Evolutionary conservation across 495 filamentous ascomycete genomes (phyloP), one percentile per base, ranked within the genome.

Genomic region (Thozetella sp.): DNA sequence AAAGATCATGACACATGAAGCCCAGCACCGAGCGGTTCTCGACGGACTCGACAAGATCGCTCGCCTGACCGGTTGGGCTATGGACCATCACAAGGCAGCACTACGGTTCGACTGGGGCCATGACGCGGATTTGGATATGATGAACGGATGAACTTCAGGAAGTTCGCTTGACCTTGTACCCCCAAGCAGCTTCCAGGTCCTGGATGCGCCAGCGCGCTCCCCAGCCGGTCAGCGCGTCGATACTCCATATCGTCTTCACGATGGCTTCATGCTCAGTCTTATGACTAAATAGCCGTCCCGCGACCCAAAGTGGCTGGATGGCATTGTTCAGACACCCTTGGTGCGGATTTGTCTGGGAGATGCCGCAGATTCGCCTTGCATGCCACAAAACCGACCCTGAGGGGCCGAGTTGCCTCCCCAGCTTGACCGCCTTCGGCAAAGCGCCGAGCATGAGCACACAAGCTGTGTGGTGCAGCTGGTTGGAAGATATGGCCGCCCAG

Each of bases 281-380:
- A 46, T 64, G 62, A 26, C 40, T 56, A 2, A 64, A 37, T 1
- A 62, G n/a, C 30, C 54, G 55, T 10, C 62, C 62, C n/a, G 62
- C 62, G 17, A 64, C 23, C 27, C 54, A 64, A 20, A 64, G 27
- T 17, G 62, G 62, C 30, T 64, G 62, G n/a, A 64, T 62, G 2
- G 62, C 59, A 30, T 64, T 64, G 46, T 56, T 64, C 9, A 59
- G 50, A 22, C 56, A 57, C n/a, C 60, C 60, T 20, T 51, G 20
- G 24, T 63, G 60, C n/a, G 60, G 60, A 60, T 63, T 63, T 1
- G 57, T 63, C 17, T 61, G 23, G 1, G 60, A 63, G 24, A 63
- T 63, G 6, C 60, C 60, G 45, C 60, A 63, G 15, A 63, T 53
- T 12, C 46, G 43, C 51, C 52, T 59, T 15, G 60, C 60, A 22